Evolutionary conservation across 352 stramenopile species (phyloP).

Genomic region (Pythium utonaiense): DNA sequence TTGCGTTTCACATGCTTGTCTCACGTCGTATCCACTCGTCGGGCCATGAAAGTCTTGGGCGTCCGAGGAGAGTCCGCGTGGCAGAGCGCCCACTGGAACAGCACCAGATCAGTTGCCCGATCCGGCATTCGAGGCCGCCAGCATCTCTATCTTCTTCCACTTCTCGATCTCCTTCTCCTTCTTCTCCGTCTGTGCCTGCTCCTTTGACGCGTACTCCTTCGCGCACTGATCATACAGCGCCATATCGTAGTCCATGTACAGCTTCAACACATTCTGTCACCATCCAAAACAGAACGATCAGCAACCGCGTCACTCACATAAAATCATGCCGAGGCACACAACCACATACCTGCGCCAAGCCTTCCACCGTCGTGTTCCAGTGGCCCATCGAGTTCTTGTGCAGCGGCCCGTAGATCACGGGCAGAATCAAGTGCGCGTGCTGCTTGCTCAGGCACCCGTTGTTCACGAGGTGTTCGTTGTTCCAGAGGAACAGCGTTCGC

Average conservation of each 20-base stretch:
- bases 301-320: not conserved
- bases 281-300: slow-evolving; percentile 7
- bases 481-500: slow-evolving; percentile 98
- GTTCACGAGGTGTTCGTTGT: slow-evolving; percentile 97
- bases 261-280: slow-evolving; percentile 61
- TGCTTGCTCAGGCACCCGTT: slow-evolving; percentile 91
- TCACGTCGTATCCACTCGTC: slow-evolving; percentile 4
- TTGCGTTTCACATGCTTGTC: slow-evolving; percentile 14
- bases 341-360: slow-evolving; percentile 61
- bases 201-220: slow-evolving; percentile 81
- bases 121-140: slow-evolving; percentile 75
- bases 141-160: slow-evolving; percentile 92
- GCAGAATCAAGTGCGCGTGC: slow-evolving; percentile 91
- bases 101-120: slow-evolving; percentile 24
- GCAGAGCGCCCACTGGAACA: slow-evolving; percentile 14
- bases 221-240: slow-evolving; percentile 90
- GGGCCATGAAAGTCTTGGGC: not conserved
- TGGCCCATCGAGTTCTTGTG: slow-evolving; percentile 90
- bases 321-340: not conserved
- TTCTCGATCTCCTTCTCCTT: slow-evolving; percentile 85
- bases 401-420: slow-evolving; percentile 93
- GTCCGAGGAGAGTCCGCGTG: not conserved
- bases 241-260: slow-evolving; percentile 91
- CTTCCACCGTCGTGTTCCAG: slow-evolving; percentile 96
- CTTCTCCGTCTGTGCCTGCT: slow-evolving; percentile 60